Percentiles rank a stretch among this genome's conserved stretches.
phyloP scores from a whole-genome alignment of 2,329 filamentous ascomycete species.

The Paraconiothyrium brasiliense region DNA sequence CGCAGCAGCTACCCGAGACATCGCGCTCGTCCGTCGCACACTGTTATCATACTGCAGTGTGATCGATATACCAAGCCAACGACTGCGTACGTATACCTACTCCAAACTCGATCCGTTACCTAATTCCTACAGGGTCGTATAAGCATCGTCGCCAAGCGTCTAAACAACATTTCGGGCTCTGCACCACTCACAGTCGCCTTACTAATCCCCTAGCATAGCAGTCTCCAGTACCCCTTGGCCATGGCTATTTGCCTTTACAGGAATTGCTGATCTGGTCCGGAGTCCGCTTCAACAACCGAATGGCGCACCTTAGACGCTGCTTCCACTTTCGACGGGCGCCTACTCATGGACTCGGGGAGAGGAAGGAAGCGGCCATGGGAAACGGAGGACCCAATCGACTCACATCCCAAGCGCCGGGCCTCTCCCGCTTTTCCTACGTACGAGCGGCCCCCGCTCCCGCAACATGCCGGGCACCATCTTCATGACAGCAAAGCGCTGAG shows the following conservation, averaged over 20 bases:
- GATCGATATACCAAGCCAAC: background rate
- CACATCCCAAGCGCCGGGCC: conserved; percentile 30
- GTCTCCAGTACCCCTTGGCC: conserved; percentile 19
- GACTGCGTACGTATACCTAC: background rate
- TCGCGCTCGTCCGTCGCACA: background rate
- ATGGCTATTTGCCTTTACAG: conserved; percentile 20
- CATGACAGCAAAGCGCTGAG: conserved; percentile 28
- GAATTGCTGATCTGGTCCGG: conserved; percentile 26
- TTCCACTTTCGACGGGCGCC: conserved; percentile 27
- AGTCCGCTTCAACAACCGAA: conserved; percentile 29
- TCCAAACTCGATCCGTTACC: background rate
- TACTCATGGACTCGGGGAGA: conserved; percentile 41
- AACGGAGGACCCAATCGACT: conserved; percentile 29
- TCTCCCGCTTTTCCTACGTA: conserved; percentile 23
- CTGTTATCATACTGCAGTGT: background rate
- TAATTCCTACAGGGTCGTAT: conserved; percentile 10
- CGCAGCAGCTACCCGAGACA: background rate
- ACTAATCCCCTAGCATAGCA: conserved; percentile 34
- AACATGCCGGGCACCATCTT: conserved; percentile 36
- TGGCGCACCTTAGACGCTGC: conserved; percentile 35
- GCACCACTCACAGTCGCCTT: conserved; percentile 23
- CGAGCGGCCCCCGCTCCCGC: conserved; percentile 37
- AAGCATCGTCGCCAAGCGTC: conserved; percentile 24
- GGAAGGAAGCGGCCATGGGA: conserved; percentile 46
- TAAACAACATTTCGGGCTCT: conserved; percentile 21